phyloP scores from a whole-genome alignment of 306 rosid species.

The Cicer bijugum region DNA sequence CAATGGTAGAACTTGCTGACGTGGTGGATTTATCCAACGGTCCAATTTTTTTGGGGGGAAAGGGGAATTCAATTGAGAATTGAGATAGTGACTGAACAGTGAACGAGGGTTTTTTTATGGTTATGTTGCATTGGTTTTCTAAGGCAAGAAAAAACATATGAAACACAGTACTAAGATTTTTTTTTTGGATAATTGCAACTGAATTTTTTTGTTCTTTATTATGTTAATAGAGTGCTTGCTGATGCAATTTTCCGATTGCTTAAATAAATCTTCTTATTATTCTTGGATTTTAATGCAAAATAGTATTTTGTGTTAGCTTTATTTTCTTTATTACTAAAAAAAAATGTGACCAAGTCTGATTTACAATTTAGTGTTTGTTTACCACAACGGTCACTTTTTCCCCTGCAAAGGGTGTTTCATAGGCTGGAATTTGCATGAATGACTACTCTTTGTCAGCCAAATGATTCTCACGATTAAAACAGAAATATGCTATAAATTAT shows the following conservation, averaged over 20 bases:
- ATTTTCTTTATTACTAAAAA: not conserved
- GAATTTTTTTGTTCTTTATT: conserved; percentile 23
- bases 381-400: not conserved
- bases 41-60: not conserved
- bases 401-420: too few relatives aligned
- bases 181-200: not conserved
- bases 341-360: not conserved
- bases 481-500: too few relatives aligned
- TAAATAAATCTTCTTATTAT: not conserved
- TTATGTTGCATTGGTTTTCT: conserved; percentile 12
- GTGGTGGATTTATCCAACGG: conserved; percentile 4
- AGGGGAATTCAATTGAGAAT: conserved; percentile 5
- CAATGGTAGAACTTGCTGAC: conserved; percentile 45
- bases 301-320: not conserved
- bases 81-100: not conserved
- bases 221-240: conserved; percentile 7
- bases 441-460: too few relatives aligned
- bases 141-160: not conserved
- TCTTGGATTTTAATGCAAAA: not conserved
- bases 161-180: conserved; percentile 10
- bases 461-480: too few relatives aligned
- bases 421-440: too few relatives aligned
- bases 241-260: conserved; percentile 15
- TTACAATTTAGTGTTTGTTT: not conserved
- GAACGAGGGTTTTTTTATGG: conserved; percentile 8